Evolutionary conservation across 768 basidiomycete species (phyloP).

Genomic region (Pleurotus tuoliensis): DNA sequence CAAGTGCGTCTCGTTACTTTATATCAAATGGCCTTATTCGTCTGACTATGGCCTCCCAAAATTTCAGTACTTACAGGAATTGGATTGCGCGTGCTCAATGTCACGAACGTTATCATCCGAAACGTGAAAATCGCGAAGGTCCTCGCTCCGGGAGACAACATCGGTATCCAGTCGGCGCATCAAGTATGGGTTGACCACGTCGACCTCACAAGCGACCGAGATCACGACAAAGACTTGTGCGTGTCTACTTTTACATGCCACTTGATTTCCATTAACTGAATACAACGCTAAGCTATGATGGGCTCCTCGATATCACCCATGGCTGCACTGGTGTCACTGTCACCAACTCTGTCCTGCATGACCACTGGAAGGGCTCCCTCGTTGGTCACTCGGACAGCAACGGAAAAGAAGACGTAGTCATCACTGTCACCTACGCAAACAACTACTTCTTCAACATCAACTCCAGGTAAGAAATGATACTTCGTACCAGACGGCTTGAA

Average conservation of each 20-base stretch:
- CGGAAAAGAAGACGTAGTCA: slow-evolving; percentile 25
- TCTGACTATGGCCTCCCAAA: too few relatives aligned
- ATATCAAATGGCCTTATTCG: too few relatives aligned
- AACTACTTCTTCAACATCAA: neutral
- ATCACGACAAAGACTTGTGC: slow-evolving; percentile 39
- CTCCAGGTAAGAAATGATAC: neutral
- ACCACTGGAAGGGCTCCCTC: slow-evolving; percentile 44
- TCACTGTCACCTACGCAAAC: slow-evolving; percentile 19
- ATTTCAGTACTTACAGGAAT: slow-evolving; percentile 36
- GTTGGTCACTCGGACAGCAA: slow-evolving; percentile 42
- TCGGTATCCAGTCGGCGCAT: slow-evolving; percentile 35
- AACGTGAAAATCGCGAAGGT: slow-evolving; percentile 49
- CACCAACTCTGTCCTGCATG: slow-evolving; percentile 36
- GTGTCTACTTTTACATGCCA: slow-evolving; percentile 1
- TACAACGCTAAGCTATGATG: slow-evolving; percentile 32
- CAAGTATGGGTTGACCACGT: slow-evolving; percentile 43
- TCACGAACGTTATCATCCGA: slow-evolving; percentile 43
- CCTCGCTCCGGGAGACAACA: slow-evolving; percentile 41
- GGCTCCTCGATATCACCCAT: slow-evolving; percentile 41
- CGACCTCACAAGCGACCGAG: slow-evolving; percentile 40
- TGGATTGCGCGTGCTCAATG: slow-evolving; percentile 39
- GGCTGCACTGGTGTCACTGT: slow-evolving; percentile 39
- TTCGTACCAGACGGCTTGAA: too few relatives aligned
- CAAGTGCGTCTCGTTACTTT: too few relatives aligned
- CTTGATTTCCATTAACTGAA: neutral